Evolutionary conservation across 176 grass and related monocot species (phyloP).

Genomic region (Microstegium vimineum): DNA sequence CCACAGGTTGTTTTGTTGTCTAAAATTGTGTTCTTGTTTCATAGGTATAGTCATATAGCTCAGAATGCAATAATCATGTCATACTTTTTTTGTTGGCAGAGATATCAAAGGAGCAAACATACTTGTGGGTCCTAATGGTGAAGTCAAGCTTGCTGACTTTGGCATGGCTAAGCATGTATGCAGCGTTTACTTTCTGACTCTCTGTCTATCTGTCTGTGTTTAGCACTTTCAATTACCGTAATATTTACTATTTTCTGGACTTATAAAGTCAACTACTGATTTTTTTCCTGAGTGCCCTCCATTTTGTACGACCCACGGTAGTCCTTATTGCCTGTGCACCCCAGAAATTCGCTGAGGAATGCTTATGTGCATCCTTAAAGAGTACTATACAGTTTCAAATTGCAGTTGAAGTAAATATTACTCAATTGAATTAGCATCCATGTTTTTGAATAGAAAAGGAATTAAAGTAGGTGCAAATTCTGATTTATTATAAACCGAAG

Average conservation of each 20-base stretch:
- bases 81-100: conserved; percentile 44
- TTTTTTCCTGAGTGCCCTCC: background rate
- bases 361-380: background rate
- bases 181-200: conserved; percentile 10
- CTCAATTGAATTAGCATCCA: conserved; percentile 8
- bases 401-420: background rate
- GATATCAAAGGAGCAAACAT: conserved; percentile 99
- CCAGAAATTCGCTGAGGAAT: background rate
- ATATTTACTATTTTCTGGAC: background rate
- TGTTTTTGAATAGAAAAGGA: conserved; percentile 1
- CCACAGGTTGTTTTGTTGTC: conserved; percentile 61
- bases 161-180: conserved; percentile 99
- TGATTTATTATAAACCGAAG: background rate
- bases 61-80: conserved; percentile 9
- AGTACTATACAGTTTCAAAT: background rate
- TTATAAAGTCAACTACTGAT: background rate
- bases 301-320: background rate
- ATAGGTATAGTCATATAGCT: background rate
- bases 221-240: background rate
- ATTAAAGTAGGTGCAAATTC: conserved; percentile 4
- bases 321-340: background rate
- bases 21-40: conserved; percentile 16
- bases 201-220: background rate
- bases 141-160: conserved; percentile 98
- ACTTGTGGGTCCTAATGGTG: conserved; percentile 91